These are phyloP conservation scores for Tulasnella sp. DNA, from an alignment of 768 basidiomycete species.

Conservation along the genomic window DNA sequence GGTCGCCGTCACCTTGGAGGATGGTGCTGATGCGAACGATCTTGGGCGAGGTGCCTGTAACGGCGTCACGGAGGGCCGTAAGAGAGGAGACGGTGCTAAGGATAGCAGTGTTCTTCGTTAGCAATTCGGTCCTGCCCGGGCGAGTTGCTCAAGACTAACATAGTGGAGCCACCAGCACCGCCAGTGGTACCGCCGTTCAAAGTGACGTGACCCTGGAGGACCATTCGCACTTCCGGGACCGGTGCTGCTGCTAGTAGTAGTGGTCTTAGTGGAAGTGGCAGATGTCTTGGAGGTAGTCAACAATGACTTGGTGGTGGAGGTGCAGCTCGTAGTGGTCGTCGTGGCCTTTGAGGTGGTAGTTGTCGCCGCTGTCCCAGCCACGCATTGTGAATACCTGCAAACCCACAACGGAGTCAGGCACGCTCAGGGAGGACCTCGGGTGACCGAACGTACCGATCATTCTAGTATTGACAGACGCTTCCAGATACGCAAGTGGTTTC, in stretches of 20 bases:
- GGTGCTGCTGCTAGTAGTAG: not conserved
- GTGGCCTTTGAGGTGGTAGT: not conserved
- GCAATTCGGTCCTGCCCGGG: not conserved
- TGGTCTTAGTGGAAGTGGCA: not conserved
- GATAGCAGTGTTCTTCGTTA: not conserved
- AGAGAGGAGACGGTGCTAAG: conserved; percentile 21
- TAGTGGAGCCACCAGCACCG: conserved; percentile 19
- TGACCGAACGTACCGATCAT: not conserved
- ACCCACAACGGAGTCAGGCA: not conserved
- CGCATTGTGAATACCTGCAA: not conserved
- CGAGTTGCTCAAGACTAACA: conserved; percentile 6
- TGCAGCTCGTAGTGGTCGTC: not conserved
- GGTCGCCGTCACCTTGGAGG: conserved; percentile 8
- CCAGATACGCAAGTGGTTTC: not conserved
- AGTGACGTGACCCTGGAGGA: conserved; percentile 19
- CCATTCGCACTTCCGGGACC: not conserved
- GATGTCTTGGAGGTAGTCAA: not conserved
- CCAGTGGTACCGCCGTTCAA: conserved; percentile 23
- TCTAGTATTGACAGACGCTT: not conserved
- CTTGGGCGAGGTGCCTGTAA: conserved; percentile 18
- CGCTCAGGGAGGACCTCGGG: not conserved
- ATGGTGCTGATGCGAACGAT: conserved; percentile 21
- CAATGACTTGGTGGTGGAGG: not conserved
- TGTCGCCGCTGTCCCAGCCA: not conserved
- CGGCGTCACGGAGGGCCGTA: conserved; percentile 20